Percentiles rank a stretch among this genome's conserved stretches.
phyloP scores from a whole-genome alignment of 2,329 filamentous ascomycete genomes.

The Xylariaceae sp. region DNA sequence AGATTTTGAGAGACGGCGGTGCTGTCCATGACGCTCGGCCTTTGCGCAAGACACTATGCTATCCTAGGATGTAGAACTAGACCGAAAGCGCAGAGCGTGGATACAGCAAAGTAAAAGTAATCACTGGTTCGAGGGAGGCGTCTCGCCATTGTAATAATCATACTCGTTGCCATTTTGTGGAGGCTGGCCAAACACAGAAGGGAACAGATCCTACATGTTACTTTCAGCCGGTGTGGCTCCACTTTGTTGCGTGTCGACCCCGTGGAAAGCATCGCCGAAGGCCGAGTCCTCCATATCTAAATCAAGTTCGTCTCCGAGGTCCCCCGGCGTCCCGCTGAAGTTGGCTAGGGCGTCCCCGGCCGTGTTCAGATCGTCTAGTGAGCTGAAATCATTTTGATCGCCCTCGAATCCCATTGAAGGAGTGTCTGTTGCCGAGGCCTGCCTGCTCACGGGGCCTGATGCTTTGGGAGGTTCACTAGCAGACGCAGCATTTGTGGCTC shows the following conservation, averaged over 20 bases:
- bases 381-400: constrained; percentile 65
- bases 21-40: no score
- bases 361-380: constrained; percentile 67
- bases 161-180: no score
- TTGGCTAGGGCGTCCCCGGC: constrained; percentile 72
- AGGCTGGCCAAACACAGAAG: not conserved
- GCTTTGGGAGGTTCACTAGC: constrained; percentile 28
- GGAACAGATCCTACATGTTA: constrained; percentile 27
- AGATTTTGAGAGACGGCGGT: no score
- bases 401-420: constrained; percentile 49
- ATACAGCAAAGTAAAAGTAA: no score
- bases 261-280: constrained; percentile 82
- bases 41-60: no score
- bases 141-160: not conserved
- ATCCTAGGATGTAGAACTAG: no score
- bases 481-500: constrained; percentile 29
- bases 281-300: constrained; percentile 73
- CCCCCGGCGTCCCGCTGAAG: constrained; percentile 60
- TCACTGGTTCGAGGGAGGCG: not conserved
- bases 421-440: constrained; percentile 47
- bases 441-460: constrained; percentile 37
- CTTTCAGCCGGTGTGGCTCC: constrained; percentile 34
- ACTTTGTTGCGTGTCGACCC: constrained; percentile 47
- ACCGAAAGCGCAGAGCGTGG: no score
- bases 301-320: constrained; percentile 59